phyloP scores from a whole-genome alignment of 1,139 yeast genomes.

The Debaryomyces robertsiae region DNA sequence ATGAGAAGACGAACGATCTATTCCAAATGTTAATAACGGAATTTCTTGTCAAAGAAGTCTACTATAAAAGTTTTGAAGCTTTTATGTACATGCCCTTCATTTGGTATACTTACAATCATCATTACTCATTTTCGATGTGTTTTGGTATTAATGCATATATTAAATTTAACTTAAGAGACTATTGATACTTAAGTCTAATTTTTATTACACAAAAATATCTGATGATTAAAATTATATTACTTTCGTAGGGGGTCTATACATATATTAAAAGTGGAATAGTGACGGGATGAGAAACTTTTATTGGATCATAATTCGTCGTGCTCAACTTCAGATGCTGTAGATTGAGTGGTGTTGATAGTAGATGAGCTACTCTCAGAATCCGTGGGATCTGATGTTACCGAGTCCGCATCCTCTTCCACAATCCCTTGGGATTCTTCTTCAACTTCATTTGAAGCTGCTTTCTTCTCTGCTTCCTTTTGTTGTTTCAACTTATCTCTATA shows the following conservation, averaged over 20 bases:
- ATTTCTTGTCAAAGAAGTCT: not conserved
- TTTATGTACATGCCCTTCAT: not conserved
- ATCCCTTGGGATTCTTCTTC: constrained; percentile 13
- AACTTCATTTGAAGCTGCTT: constrained; percentile 24
- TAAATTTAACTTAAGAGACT: no score
- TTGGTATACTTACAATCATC: constrained; percentile 1
- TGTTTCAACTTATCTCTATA: constrained; percentile 36
- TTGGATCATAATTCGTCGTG: constrained; percentile 8
- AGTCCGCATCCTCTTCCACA: constrained; percentile 4
- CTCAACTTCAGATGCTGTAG: not conserved
- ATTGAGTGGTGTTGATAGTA: not conserved
- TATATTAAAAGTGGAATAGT: not conserved
- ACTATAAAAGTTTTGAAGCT: no score
- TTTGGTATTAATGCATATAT: no score
- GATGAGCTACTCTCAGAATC: not conserved
- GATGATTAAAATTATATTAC: not conserved
- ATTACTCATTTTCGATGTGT: constrained; percentile 3
- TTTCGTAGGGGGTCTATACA: constrained; percentile 4
- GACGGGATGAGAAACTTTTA: no score
- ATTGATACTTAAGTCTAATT: no score
- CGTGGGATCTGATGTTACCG: not conserved
- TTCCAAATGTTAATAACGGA: constrained; percentile 5
- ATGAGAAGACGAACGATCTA: constrained; percentile 7
- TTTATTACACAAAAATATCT: constrained; percentile 5
- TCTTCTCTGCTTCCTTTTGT: constrained; percentile 23